Percentiles rank a stretch among this genome's conserved stretches.
Evolutionary conservation across 2,329 filamentous ascomycete genomes (phyloP).

Genomic region (Leptosphaerulina australis): DNA sequence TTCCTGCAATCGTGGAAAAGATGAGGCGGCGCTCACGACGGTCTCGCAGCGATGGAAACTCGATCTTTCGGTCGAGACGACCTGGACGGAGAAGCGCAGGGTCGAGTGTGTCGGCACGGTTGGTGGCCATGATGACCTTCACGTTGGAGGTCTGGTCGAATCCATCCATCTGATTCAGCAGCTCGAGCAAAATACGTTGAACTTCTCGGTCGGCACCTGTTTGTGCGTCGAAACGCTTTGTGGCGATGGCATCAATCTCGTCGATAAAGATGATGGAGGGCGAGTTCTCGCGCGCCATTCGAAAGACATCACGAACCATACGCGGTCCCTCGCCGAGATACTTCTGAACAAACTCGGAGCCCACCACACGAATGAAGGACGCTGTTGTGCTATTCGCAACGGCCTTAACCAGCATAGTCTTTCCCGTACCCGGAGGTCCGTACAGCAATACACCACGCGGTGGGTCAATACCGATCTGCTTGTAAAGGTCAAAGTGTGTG

Average conservation of each 20-base stretch:
- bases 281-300: constrained; percentile 98
- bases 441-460: constrained; percentile 95
- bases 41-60: constrained; percentile 94
- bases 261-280: constrained; percentile 99
- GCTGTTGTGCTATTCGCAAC: constrained; percentile 98
- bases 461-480: constrained; percentile 98
- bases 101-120: constrained; percentile 95
- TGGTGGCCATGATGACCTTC: constrained; percentile 99
- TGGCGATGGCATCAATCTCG: constrained; percentile 98
- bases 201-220: constrained; percentile 98
- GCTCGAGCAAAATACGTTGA: constrained; percentile 94
- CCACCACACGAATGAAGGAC: constrained; percentile 97
- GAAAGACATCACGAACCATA: constrained; percentile 98
- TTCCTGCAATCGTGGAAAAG: constrained; percentile 93
- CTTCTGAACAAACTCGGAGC: constrained; percentile 98
- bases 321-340: constrained; percentile 96
- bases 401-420: constrained; percentile 97
- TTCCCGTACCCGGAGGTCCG: constrained; percentile 92
- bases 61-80: constrained; percentile 96
- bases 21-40: constrained; percentile 94
- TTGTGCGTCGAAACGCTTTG: constrained; percentile 98
- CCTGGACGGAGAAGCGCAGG: constrained; percentile 92
- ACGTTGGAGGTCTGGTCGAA: constrained; percentile 99
- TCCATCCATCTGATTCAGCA: constrained; percentile 99
- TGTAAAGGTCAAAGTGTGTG: constrained; percentile 98